Evolutionary conservation across 2,329 filamentous ascomycete genomes (phyloP).

Genomic region (Helotiales sp.): DNA sequence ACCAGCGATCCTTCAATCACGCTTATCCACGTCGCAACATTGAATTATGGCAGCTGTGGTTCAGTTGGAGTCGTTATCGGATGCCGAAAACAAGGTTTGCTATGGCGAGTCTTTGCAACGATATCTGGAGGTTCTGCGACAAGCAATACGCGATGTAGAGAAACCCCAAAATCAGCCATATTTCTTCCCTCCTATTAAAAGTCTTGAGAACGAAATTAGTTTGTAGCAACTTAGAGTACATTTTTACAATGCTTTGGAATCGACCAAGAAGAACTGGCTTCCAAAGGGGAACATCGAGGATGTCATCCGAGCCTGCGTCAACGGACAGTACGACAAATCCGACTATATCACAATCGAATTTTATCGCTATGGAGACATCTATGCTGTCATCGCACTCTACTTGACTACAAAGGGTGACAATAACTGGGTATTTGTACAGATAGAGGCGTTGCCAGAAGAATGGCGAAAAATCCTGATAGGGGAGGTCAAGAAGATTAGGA

Average conservation of each 20-base stretch:
- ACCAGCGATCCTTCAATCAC: background rate
- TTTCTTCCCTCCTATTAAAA: slow-evolving; percentile 4
- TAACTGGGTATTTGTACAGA: background rate
- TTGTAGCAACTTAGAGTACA: slow-evolving; percentile 7
- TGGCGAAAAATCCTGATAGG: slow-evolving; percentile 4
- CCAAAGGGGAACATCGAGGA: slow-evolving; percentile 8
- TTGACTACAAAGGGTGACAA: slow-evolving; percentile 15
- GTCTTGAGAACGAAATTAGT: slow-evolving; percentile 5
- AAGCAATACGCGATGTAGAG: slow-evolving; percentile 2
- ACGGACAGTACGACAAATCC: background rate
- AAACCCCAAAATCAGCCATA: background rate
- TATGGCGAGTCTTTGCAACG: slow-evolving; percentile 1
- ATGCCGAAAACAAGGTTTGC: background rate
- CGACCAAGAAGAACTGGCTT: slow-evolving; percentile 6
- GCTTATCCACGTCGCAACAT: background rate
- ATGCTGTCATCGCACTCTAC: slow-evolving; percentile 3
- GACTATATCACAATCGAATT: slow-evolving; percentile 13
- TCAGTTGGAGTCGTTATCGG: slow-evolving; percentile 2
- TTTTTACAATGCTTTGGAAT: background rate
- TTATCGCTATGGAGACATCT: slow-evolving; percentile 13
- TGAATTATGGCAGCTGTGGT: slow-evolving; percentile 4
- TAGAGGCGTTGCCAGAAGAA: slow-evolving; percentile 8
- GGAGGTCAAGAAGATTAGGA: slow-evolving; percentile 1
- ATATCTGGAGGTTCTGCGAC: slow-evolving; percentile 6
- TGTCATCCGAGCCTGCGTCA: slow-evolving; percentile 2